Conservation (phyloP, 768 basidiomycete species). For the Steccherinum ochraceum region DNA sequence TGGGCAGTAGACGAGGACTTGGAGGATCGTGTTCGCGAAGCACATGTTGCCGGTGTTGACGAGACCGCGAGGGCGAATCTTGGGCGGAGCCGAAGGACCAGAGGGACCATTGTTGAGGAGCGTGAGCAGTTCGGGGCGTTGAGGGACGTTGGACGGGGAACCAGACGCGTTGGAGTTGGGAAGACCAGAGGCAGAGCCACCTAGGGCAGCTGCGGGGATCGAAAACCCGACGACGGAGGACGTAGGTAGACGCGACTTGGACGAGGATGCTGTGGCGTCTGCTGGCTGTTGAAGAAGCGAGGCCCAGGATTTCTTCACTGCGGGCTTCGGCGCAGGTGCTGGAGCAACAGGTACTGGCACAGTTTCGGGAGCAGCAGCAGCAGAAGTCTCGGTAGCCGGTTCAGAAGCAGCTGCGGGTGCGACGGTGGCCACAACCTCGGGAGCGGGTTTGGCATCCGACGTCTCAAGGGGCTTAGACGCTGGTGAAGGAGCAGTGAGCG, state of each 20-base stretch:
- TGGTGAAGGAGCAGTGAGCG: conserved; percentile 26
- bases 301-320: conserved; percentile 67
- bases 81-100: conserved; percentile 10
- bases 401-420: neutral
- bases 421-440: conserved; percentile 4
- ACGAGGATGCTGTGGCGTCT: conserved; percentile 30
- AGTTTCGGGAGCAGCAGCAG: conserved; percentile 19
- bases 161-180: conserved; percentile 22
- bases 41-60: conserved; percentile 97
- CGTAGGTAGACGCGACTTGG: conserved; percentile 48
- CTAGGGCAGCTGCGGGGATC: conserved; percentile 41
- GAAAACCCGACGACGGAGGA: conserved; percentile 74
- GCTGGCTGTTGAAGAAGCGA: conserved; percentile 50
- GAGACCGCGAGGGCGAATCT: conserved; percentile 69
- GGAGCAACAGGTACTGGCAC: conserved; percentile 6
- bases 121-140: conserved; percentile 44
- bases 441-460: conserved; percentile 9
- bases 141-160: conserved; percentile 2
- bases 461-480: conserved; percentile 11
- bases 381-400: conserved; percentile 6
- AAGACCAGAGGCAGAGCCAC: conserved; percentile 17
- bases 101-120: conserved; percentile 43
- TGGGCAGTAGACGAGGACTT: conserved; percentile 83
- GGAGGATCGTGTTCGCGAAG: conserved; percentile 92
- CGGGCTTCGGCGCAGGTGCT: conserved; percentile 9